Evolutionary conservation across 352 stramenopile genomes (phyloP).

Genomic region (Pythium guiyangense): DNA sequence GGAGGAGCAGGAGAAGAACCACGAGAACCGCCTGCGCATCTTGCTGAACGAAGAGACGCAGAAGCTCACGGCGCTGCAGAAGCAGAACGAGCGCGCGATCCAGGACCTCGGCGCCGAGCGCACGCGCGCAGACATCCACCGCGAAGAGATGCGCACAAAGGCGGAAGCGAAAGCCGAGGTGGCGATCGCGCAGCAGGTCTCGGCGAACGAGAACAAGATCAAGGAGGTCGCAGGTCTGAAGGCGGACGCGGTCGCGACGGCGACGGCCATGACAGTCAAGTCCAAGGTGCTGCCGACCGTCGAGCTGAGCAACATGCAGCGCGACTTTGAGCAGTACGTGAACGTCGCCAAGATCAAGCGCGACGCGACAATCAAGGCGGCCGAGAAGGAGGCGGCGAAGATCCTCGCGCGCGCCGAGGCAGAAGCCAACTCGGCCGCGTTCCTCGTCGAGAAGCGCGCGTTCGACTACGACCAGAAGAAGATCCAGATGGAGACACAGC

Average conservation of each 20-base stretch:
- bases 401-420: conserved; percentile 51
- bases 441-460: conserved; percentile 69
- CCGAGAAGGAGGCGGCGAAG: conserved; percentile 48
- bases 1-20: too few species aligned
- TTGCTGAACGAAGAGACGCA: too few species aligned
- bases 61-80: too few species aligned
- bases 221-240: conserved; percentile 65
- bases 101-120: too few species aligned
- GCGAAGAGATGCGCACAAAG: conserved; percentile 66
- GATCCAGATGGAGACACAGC: too few species aligned
- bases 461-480: too few species aligned
- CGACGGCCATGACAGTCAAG: conserved; percentile 48
- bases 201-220: conserved; percentile 60
- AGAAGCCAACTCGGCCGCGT: conserved; percentile 48
- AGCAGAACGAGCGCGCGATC: too few species aligned
- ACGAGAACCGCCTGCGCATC: too few species aligned
- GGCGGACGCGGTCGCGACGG: conserved; percentile 49
- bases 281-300: conserved; percentile 53
- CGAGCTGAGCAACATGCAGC: conserved; percentile 49
- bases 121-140: too few species aligned
- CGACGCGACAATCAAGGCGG: conserved; percentile 60
- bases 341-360: conserved; percentile 55
- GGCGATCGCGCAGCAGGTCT: conserved; percentile 53
- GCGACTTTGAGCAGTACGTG: conserved; percentile 67
- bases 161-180: conserved; percentile 75